phyloP scores from a whole-genome alignment of 768 basidiomycete genomes.

The Termitomyces sp. region DNA sequence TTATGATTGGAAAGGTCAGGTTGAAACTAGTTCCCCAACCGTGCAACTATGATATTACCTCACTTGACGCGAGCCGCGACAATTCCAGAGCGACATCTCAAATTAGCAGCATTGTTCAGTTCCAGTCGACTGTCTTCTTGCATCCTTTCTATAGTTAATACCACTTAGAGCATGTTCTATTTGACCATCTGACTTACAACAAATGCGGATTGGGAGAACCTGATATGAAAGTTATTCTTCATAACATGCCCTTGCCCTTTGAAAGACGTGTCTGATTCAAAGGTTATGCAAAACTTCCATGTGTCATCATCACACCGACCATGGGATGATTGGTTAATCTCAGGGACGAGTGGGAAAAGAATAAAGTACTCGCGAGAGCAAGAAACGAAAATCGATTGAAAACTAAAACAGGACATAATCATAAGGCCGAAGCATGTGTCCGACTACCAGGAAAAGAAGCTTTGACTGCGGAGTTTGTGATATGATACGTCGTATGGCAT shows the following conservation, averaged over 20 bases:
- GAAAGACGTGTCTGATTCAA: neutral
- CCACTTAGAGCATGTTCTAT: neutral
- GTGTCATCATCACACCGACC: neutral
- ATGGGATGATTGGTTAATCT: neutral
- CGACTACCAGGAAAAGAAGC: conserved; percentile 2
- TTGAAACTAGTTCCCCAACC: neutral
- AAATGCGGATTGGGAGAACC: neutral
- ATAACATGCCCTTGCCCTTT: neutral
- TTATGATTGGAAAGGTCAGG: neutral
- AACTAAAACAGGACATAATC: conserved; percentile 4
- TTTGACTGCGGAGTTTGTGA: conserved; percentile 8
- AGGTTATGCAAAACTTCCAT: neutral
- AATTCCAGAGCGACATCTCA: neutral
- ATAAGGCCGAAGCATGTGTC: conserved; percentile 5
- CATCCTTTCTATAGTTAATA: neutral
- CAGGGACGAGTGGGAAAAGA: neutral
- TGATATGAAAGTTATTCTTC: neutral
- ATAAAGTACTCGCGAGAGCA: neutral
- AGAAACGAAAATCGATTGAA: neutral
- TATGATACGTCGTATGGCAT: conserved; percentile 5
- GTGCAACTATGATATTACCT: neutral
- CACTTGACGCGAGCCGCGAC: neutral
- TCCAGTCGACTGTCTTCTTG: neutral
- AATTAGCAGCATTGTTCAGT: neutral
- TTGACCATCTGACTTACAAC: neutral